phyloP scores from a whole-genome alignment of 805 yeast genomes.

The Metahyphopichia silvanorum region DNA sequence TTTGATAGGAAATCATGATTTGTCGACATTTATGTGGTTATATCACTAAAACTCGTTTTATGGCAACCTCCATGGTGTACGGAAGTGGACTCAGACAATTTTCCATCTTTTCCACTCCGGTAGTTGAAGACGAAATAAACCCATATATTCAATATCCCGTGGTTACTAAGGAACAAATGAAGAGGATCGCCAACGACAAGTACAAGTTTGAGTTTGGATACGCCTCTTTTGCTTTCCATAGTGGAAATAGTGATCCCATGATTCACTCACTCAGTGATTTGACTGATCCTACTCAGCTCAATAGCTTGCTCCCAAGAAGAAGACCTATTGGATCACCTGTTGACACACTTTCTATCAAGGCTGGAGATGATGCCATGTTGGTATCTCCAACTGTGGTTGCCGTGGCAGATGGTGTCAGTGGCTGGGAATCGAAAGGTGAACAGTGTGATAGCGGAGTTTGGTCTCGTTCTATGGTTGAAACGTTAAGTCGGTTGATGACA shows the following conservation, averaged over 20 bases:
- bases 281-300: slow-evolving; percentile 45
- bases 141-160: slow-evolving; percentile 42
- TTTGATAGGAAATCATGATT: no score
- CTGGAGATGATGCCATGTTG: slow-evolving; percentile 59
- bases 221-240: slow-evolving; percentile 49
- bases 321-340: slow-evolving; percentile 51
- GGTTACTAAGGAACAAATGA: slow-evolving; percentile 37
- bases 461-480: slow-evolving; percentile 52
- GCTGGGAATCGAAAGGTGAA: slow-evolving; percentile 46
- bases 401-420: slow-evolving; percentile 56
- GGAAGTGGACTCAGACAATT: no score
- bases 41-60: neutral
- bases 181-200: slow-evolving; percentile 31
- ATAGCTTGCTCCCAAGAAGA: slow-evolving; percentile 45
- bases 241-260: slow-evolving; percentile 31
- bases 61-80: no score
- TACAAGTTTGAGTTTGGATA: slow-evolving; percentile 43
- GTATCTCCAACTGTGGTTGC: slow-evolving; percentile 51
- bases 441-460: slow-evolving; percentile 47
- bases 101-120: no score
- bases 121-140: slow-evolving; percentile 22
- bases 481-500: slow-evolving; percentile 43
- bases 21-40: no score
- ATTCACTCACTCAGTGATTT: slow-evolving; percentile 50
- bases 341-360: slow-evolving; percentile 50